Base-by-base conservation (phyloP, 495 filamentous ascomycete species). In the Podospora didyma region DNA sequence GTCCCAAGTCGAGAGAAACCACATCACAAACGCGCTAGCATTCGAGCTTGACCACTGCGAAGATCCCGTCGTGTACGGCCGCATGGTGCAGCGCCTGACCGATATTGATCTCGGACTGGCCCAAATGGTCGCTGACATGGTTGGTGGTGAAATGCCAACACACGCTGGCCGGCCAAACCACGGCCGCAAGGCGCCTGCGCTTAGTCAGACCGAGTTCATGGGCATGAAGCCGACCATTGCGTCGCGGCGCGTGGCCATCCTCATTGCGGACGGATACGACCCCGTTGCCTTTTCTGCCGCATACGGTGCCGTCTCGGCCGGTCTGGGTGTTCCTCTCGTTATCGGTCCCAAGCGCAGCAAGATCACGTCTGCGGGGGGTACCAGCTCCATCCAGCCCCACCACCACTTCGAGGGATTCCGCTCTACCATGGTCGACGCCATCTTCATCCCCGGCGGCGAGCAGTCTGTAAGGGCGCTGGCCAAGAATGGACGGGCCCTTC, bases 11-110 rank as follows among this genome's bases (percentile, higher is more conserved):
- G 92, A 96, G 69, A 86, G 91, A 67, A 58, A 68, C 12, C 90
- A 96, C 70, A 64, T 94, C 3, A 72, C 79, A 22, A 79, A 78
- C 45, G 89, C 92, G 0, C 79, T 96, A 44, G 74, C 78, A 4
- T 96, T 96, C 67, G 92, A 96, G 71, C 82, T 96, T 7, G 88
- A 91, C 62, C 91, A 96, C 71, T 96, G 92, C 69, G 90, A 95
- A 46, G 90, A 96, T 47, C 86, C 86, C 0, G 63, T 88, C 22
- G 90, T 96, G 20, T 95, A 92, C 65, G 76, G 83, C 51, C 81
- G 86, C 62, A 84, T 94, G 74, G 76, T 79, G 3, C 72, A 86
- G 48, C 85, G 91, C 21, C 74, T 94, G 4, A 74, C 83, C 3
- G 84, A 89, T 7, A 89, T 94, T 61, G 87, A 90, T 57, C 69